Base-by-base conservation (phyloP, 2,329 filamentous ascomycete species). In the Pseudogymnoascus sp. region DNA sequence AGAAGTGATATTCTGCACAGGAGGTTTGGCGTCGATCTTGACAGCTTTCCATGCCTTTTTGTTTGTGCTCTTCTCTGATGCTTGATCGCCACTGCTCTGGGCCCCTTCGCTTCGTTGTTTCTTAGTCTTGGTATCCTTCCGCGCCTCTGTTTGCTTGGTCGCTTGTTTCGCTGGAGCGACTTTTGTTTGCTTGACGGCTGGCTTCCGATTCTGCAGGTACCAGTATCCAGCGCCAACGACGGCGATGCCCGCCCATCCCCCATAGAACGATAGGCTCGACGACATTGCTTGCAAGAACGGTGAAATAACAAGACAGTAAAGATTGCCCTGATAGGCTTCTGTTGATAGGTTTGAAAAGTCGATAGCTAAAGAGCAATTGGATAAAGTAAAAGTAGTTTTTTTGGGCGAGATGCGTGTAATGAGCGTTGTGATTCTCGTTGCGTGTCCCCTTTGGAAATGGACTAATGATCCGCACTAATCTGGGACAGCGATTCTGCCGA, bases 221-320 rank as follows among this genome's bases (percentile, higher is more conserved):
- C 66, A 70, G 61, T 69, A 74, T 41, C 69, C 65, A 58, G 69
- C 73, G 39, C 67, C 66, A 42, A 72, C 62, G 14, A 69, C 67
- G 25, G 74, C 58, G 55, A 77, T 67, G 36, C 71, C 68, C 60
- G 68, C 71, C 71, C 72, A 77, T 62, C 75, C 75, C 65, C 71
- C 73, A 66, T 74, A 69, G 61, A 75, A 76, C 25, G 58, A 36
- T 30, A 52, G 45, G 45, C 45, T 52, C 45, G 45, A 52, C 45
- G 45, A 52, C 45, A 52, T 52, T 52, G 45, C 45, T 30, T 52
- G 25, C 25, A 30, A 11, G 8, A 52, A 30, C 45, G n/a, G 45
- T 52, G 45, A n/a, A 30, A 52, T 52, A 52, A 16, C 45, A 52
- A 52, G 45, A 52, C n/a, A 23, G n/a, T 30, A 30, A 11, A 52